Evolutionary conservation across 2,329 filamentous ascomycete species (phyloP).

Genomic region (Stachybotrys elegans): DNA sequence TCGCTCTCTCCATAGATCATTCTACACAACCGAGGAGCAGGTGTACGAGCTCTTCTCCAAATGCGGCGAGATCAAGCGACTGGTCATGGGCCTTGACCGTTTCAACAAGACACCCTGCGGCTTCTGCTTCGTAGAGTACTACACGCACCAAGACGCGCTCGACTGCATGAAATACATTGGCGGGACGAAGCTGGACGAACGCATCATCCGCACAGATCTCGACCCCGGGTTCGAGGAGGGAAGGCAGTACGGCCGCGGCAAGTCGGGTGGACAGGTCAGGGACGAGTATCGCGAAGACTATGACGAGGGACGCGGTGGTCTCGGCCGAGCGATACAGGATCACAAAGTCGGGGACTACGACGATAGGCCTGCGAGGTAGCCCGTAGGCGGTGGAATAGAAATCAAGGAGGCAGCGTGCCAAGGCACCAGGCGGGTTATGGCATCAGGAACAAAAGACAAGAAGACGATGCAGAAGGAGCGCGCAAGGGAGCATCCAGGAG

Average conservation of each 20-base stretch:
- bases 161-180: conserved; percentile 99
- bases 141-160: conserved; percentile 92
- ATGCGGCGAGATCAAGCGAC: conserved; percentile 95
- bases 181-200: conserved; percentile 95
- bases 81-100: conserved; percentile 95
- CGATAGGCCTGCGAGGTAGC: no score
- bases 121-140: conserved; percentile 99
- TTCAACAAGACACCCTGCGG: conserved; percentile 98
- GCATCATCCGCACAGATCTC: conserved; percentile 90
- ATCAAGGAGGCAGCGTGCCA: neutral
- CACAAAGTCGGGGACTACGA: conserved; percentile 41
- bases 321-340: conserved; percentile 68
- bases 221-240: conserved; percentile 96
- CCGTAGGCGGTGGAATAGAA: no score
- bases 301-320: conserved; percentile 87
- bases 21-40: conserved; percentile 98
- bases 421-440: no score
- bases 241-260: conserved; percentile 90
- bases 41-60: conserved; percentile 96
- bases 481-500: no score
- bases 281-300: conserved; percentile 98
- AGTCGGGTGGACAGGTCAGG: conserved; percentile 92
- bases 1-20: conserved; percentile 58
- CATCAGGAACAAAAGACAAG: no score
- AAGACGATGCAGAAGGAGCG: no score